Percentiles rank a stretch among this genome's conserved stretches.
phyloP scores from a whole-genome alignment of 1,139 yeast genomes.

The Sugiyamaella sp. region DNA sequence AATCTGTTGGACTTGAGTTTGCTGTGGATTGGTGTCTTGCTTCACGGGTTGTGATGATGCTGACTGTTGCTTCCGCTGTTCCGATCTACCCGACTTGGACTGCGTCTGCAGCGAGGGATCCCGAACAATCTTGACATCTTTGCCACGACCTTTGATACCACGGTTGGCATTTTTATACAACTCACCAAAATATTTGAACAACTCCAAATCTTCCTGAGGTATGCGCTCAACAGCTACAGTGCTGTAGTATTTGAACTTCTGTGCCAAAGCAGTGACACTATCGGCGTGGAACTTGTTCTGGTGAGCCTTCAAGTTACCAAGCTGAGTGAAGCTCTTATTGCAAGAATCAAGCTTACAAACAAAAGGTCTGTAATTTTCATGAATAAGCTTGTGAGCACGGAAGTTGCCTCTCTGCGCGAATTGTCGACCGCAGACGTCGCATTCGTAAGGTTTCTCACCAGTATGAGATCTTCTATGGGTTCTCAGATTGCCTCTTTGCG shows the following conservation, averaged over 20 bases:
- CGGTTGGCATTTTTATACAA: slow-evolving; percentile 85
- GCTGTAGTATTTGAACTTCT: slow-evolving; percentile 38
- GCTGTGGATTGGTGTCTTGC: slow-evolving; percentile 13
- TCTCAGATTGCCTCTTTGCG: slow-evolving; percentile 90
- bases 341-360: slow-evolving; percentile 81
- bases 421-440: slow-evolving; percentile 69
- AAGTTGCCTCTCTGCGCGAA: slow-evolving; percentile 90
- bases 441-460: slow-evolving; percentile 84
- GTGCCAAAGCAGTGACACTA: slow-evolving; percentile 66
- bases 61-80: slow-evolving; percentile 12
- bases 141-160: slow-evolving; percentile 91
- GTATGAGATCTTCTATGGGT: slow-evolving; percentile 84
- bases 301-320: slow-evolving; percentile 91
- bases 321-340: slow-evolving; percentile 83
- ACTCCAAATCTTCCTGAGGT: slow-evolving; percentile 65
- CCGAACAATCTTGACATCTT: slow-evolving; percentile 42
- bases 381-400: slow-evolving; percentile 84
- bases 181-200: slow-evolving; percentile 75
- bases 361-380: slow-evolving; percentile 75
- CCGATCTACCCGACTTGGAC: slow-evolving; percentile 12
- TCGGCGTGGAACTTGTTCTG: slow-evolving; percentile 85
- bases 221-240: slow-evolving; percentile 38
- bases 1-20: slow-evolving; percentile 15
- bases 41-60: slow-evolving; percentile 1
- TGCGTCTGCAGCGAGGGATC: slow-evolving; percentile 20